Percentiles rank a stretch among this genome's conserved stretches.
phyloP scores from a whole-genome alignment of 495 filamentous ascomycete species.

The Clohesyomyces aquaticus region DNA sequence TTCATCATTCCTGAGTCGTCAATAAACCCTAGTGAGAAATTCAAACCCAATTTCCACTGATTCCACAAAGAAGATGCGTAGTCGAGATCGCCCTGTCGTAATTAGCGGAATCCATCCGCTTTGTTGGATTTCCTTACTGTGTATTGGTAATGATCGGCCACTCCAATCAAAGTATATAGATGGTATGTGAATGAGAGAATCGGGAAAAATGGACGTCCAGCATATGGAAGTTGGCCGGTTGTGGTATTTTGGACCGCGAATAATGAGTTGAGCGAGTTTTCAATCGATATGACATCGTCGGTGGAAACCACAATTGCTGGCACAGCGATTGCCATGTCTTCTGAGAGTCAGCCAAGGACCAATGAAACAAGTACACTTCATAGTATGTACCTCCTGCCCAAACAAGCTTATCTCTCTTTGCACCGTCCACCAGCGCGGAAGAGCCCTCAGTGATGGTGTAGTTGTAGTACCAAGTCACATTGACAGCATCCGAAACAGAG shows the following conservation, averaged over 20 bases:
- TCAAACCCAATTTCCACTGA: constrained; percentile 38
- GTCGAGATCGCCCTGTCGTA: constrained; percentile 26
- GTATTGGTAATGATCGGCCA: constrained; percentile 45
- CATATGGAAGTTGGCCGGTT: constrained; percentile 43
- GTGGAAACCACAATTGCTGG: constrained; percentile 54
- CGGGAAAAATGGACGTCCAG: constrained; percentile 33
- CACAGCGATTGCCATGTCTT: constrained; percentile 54
- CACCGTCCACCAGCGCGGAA: constrained; percentile 34
- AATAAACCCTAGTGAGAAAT: constrained; percentile 41
- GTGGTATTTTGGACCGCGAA: constrained; percentile 50
- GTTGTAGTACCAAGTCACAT: constrained; percentile 42
- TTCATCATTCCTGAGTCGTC: constrained; percentile 47
- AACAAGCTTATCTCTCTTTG: constrained; percentile 32
- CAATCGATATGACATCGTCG: constrained; percentile 51
- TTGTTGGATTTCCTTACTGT: constrained; percentile 28
- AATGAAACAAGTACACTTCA: too few species aligned
- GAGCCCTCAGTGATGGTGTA: constrained; percentile 57
- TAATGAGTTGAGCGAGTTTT: constrained; percentile 53
- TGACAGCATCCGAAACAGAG: constrained; percentile 33
- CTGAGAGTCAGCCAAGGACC: not conserved
- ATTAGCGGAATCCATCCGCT: not conserved
- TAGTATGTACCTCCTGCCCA: constrained; percentile 29
- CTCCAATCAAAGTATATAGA: constrained; percentile 45
- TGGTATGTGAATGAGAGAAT: constrained; percentile 46
- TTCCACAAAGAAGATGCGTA: constrained; percentile 39